Evolutionary conservation across 768 basidiomycete genomes (phyloP), one percentile per base, ranked within the genome.

Genomic region (Agaricus subrufescens): DNA sequence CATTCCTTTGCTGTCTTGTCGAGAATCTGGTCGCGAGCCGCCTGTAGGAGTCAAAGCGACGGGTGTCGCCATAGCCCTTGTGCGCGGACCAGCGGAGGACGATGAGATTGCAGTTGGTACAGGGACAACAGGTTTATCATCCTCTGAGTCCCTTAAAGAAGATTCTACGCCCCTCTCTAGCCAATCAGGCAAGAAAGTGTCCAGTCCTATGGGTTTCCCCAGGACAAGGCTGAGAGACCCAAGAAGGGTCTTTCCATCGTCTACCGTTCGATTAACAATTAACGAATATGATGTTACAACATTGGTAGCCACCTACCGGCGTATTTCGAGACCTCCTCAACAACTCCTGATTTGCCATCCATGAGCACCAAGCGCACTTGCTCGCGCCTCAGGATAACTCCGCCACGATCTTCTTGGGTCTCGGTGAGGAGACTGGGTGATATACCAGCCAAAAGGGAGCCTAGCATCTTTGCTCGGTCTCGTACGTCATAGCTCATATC

Each of bases 401-500:
- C 86, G 9, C 82, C 79, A 25, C 81, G 70, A 39, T 80, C 79
- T 54, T 81, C 82, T 15, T 48, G 47, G 5, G 48, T 12, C 25
- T 30, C 48, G 29, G 30, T n/a, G 23, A 44, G 12, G 27, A 56
- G 42, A 50, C 14, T 38, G 30, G 49, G 55, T 23, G 49, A 56
- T 15, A 56, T 38, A 14, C 55, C 55, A 38, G 55, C 67, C 14
- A 96, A 75, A 12, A 98, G 77, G 4, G 86, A 80, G 15, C 76
- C 71, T 27, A 97, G 68, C 80, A 94, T 87, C 50, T 96, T 81
- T 4, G 85, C 86, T 26, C 95, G 86, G 67, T 98, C 97, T 31
- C 97, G 81, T 34, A 98, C 87, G 63, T 97, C 93, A 69, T 91
- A 96, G 64, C 89, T 84, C 19, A 73, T 63, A 70, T 99, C 97